phyloP scores from a whole-genome alignment of 257 asterid genomes.

The Cynanchum wilfordii region DNA sequence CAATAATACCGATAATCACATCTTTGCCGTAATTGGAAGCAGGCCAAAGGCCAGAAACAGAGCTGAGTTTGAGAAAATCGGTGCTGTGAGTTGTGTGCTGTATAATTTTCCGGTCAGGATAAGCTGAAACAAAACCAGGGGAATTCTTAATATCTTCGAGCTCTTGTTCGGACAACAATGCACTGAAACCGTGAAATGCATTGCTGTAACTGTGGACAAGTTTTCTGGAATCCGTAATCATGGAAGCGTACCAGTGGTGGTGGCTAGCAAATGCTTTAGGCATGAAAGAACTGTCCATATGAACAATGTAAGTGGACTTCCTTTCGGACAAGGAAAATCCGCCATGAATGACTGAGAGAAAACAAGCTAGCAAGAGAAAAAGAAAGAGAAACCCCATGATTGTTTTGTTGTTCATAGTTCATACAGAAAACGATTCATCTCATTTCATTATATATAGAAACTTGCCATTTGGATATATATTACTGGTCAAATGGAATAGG shows the following conservation, averaged over 20 bases:
- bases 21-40: conserved; percentile 34
- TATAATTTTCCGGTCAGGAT: conserved; percentile 24
- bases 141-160: conserved; percentile 24
- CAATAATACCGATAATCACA: not conserved
- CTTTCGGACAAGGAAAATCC: not conserved
- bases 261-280: conserved; percentile 19
- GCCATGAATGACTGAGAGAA: not conserved
- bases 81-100: conserved; percentile 46
- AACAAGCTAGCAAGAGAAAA: not conserved
- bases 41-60: conserved; percentile 43
- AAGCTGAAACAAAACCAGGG: conserved; percentile 38
- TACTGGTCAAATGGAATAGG: no score
- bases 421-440: no score
- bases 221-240: not conserved
- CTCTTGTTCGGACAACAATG: conserved; percentile 27
- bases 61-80: conserved; percentile 37
- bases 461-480: no score
- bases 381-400: no score
- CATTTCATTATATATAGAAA: no score
- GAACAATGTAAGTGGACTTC: conserved; percentile 24
- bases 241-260: conserved; percentile 21
- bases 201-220: conserved; percentile 32
- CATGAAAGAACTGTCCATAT: conserved; percentile 21
- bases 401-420: no score
- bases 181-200: conserved; percentile 44